Percentiles rank a stretch among this genome's conserved stretches.
Conservation (phyloP, 2,329 filamentous ascomycete species). For the Botrytis galanthina region DNA sequence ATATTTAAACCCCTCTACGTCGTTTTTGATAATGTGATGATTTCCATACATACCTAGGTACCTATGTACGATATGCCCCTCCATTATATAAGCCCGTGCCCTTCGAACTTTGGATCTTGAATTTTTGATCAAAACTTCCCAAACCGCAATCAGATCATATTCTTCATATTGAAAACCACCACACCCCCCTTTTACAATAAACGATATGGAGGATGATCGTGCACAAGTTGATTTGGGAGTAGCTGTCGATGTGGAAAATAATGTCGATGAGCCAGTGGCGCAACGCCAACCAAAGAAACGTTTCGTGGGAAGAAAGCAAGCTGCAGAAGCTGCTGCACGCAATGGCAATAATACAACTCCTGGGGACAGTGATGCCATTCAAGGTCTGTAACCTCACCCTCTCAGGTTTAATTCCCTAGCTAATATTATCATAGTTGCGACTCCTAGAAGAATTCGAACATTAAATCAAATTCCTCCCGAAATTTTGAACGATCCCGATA, state of each 20-base stretch:
- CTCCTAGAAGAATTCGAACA: constrained; percentile 70
- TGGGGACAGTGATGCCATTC: constrained; percentile 64
- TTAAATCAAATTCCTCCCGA: constrained; percentile 87
- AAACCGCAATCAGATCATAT: not conserved
- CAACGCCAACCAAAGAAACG: constrained; percentile 80
- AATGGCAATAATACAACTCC: constrained; percentile 33
- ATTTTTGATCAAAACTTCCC: not conserved
- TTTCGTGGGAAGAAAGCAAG: constrained; percentile 81
- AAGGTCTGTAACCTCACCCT: constrained; percentile 51
- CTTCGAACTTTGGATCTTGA: not conserved
- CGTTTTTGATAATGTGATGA: not conserved
- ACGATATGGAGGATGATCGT: constrained; percentile 72
- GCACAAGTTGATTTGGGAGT: constrained; percentile 68
- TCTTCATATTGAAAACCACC: not conserved
- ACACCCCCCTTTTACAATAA: not conserved
- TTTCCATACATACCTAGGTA: not conserved
- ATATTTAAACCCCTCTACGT: not conserved
- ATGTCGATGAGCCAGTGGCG: constrained; percentile 46
- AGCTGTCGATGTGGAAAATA: constrained; percentile 62
- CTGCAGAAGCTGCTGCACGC: constrained; percentile 56
- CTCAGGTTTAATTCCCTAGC: constrained; percentile 20
- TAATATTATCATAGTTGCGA: constrained; percentile 55
- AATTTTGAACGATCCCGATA: constrained; percentile 78
- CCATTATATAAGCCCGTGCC: not conserved
- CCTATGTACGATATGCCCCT: no score